phyloP scores from a whole-genome alignment of 2,329 filamentous ascomycete genomes.

The Claviceps pazoutovae region DNA sequence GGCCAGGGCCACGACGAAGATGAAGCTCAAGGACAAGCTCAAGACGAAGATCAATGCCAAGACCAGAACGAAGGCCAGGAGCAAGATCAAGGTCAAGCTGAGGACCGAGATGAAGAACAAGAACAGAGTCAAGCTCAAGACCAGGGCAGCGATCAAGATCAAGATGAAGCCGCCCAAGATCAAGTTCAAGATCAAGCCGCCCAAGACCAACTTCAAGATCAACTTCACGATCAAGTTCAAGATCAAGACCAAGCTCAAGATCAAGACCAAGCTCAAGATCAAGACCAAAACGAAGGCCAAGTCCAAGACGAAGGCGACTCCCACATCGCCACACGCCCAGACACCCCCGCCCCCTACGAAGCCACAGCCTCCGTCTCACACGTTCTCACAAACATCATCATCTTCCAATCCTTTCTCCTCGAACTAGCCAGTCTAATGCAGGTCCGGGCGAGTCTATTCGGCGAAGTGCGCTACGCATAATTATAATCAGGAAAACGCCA shows the following conservation, averaged over 20 bases:
- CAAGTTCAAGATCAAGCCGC: too few species aligned
- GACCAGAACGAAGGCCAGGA: neutral
- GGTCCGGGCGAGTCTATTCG: constrained; percentile 60
- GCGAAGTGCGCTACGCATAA: constrained; percentile 51
- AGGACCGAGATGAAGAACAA: neutral
- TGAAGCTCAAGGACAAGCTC: too few species aligned
- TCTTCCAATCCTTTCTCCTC: constrained; percentile 67
- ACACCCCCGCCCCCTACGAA: constrained; percentile 3
- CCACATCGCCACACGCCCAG: neutral
- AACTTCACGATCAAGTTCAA: too few species aligned
- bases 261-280: constrained; percentile 7
- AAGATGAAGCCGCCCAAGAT: neutral
- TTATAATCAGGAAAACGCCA: neutral
- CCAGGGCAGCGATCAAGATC: constrained; percentile 6
- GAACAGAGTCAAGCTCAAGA: neutral
- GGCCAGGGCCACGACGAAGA: neutral
- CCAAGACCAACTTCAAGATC: too few species aligned
- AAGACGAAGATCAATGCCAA: too few species aligned
- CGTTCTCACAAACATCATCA: constrained; percentile 64
- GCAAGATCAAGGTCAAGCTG: neutral
- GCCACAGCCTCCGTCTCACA: constrained; percentile 58
- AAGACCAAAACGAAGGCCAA: constrained; percentile 8
- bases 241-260: constrained; percentile 5
- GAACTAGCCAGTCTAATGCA: constrained; percentile 65
- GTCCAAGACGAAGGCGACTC: constrained; percentile 7